Percentiles rank a stretch among this genome's conserved stretches.
These are phyloP conservation scores for Afroboletus lepidellus DNA, from an alignment of 1,284 basidiomycete genomes.

Conservation along the genomic window DNA sequence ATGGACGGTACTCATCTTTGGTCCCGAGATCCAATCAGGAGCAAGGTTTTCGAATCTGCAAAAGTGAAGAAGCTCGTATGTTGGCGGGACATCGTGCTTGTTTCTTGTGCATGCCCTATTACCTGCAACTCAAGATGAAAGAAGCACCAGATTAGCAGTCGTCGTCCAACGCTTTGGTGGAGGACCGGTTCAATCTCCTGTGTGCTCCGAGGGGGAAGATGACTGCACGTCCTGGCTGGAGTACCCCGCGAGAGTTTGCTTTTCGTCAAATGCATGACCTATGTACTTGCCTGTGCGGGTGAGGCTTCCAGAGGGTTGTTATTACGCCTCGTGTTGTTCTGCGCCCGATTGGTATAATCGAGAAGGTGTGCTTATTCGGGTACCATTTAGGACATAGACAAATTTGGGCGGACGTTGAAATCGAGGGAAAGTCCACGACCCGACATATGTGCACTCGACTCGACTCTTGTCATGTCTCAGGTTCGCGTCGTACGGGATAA, in stretches of 20 bases:
- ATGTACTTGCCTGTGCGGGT: neutral
- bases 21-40: neutral
- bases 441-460: constrained; percentile 11
- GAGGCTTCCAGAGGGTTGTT: neutral
- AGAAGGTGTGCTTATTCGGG: constrained; percentile 12
- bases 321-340: neutral
- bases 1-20: neutral
- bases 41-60: neutral
- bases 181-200: too few species aligned
- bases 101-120: neutral
- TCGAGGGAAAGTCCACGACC: constrained; percentile 1
- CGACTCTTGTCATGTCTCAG: constrained; percentile 29
- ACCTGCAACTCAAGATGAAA: neutral
- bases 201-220: neutral
- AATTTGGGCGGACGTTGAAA: constrained; percentile 31
- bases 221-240: too few species aligned
- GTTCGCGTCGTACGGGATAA: constrained; percentile 7
- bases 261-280: neutral
- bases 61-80: too few species aligned
- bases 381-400: constrained; percentile 11
- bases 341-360: neutral
- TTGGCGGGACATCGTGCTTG: too few species aligned
- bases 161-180: too few species aligned
- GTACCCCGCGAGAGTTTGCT: neutral
- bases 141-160: neutral